Conservation (phyloP, 371 early-diverging fungal species). For the Lichtheimia ornata region DNA sequence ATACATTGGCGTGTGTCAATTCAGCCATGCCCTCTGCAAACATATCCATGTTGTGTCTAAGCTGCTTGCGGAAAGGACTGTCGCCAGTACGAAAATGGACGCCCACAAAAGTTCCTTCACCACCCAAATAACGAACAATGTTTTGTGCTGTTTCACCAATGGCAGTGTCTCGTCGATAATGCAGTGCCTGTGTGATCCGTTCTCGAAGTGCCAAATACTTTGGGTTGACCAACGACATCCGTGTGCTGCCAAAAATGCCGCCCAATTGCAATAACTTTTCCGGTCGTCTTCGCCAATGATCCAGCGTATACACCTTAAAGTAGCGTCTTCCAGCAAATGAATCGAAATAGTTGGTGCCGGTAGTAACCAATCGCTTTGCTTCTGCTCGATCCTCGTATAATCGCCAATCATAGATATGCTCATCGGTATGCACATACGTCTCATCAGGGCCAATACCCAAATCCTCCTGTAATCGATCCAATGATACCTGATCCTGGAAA, state of each 20-base stretch:
- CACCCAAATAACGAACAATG: conserved; percentile 37
- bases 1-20: not conserved
- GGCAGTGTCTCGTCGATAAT: conserved; percentile 31
- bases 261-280: conserved; percentile 40
- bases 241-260: conserved; percentile 42
- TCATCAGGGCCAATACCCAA: conserved; percentile 27
- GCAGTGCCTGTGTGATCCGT: conserved; percentile 24
- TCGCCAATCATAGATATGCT: conserved; percentile 47
- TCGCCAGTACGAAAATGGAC: conserved; percentile 48
- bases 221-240: conserved; percentile 25
- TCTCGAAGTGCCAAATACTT: conserved; percentile 25
- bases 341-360: conserved; percentile 32
- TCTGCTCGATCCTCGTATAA: conserved; percentile 32
- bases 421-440: conserved; percentile 36
- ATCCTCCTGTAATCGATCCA: conserved; percentile 20
- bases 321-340: conserved; percentile 35
- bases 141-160: conserved; percentile 31
- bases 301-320: conserved; percentile 27
- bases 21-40: conserved; percentile 15
- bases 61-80: conserved; percentile 25
- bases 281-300: conserved; percentile 21
- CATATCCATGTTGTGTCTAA: conserved; percentile 18
- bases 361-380: conserved; percentile 17
- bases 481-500: conserved; percentile 26
- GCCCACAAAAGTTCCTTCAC: conserved; percentile 25